Percentiles rank a stretch among this genome's conserved stretches.
These are phyloP conservation scores for Kodamaea sp. DNA, from an alignment of 1,139 yeast genomes.

Conservation along the genomic window DNA sequence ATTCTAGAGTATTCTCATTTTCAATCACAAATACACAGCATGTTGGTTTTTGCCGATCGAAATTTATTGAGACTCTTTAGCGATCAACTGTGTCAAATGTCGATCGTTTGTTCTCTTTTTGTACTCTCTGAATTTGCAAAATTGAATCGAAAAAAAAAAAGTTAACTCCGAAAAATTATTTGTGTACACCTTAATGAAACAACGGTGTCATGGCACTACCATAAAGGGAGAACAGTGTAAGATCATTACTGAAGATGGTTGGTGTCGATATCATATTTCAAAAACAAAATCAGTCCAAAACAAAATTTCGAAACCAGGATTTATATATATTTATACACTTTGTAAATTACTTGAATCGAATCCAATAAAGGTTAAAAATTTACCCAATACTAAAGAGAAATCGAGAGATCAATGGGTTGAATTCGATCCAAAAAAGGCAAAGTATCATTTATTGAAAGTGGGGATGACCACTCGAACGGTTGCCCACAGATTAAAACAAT, in stretches of 20 bases:
- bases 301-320: conserved; percentile 26
- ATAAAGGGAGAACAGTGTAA: conserved; percentile 30
- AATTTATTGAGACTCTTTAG: too few relatives aligned
- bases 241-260: conserved; percentile 18
- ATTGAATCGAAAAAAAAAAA: neutral
- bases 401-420: conserved; percentile 28
- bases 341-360: conserved; percentile 30
- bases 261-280: conserved; percentile 27
- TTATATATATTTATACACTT: conserved; percentile 53
- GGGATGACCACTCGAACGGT: conserved; percentile 55
- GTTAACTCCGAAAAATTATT: neutral
- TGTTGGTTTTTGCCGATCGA: too few relatives aligned
- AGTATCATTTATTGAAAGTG: conserved; percentile 46
- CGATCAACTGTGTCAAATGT: too few relatives aligned
- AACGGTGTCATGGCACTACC: conserved; percentile 33
- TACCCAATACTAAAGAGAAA: conserved; percentile 22
- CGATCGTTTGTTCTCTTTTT: too few relatives aligned
- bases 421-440: conserved; percentile 38
- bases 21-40: too few relatives aligned
- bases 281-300: neutral
- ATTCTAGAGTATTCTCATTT: too few relatives aligned
- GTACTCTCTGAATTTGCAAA: too few relatives aligned
- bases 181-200: neutral
- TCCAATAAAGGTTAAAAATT: conserved; percentile 30
- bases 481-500: conserved; percentile 42